Conservation (phyloP, 352 stramenopile genomes). For the Pythium aquatile region DNA sequence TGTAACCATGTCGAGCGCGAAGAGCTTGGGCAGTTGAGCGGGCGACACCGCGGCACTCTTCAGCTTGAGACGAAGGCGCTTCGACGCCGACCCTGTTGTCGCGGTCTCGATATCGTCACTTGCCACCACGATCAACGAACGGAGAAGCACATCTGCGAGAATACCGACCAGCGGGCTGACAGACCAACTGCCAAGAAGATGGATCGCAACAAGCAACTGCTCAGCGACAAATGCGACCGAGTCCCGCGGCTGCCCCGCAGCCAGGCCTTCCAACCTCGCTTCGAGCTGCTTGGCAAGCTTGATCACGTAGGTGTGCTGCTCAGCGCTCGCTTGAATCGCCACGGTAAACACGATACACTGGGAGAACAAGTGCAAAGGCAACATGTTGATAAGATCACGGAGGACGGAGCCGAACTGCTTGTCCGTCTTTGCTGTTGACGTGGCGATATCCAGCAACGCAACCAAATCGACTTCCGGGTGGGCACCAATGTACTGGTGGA, state of each 20-base stretch:
- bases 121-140: not conserved
- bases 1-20: conserved; percentile 7
- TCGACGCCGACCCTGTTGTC: not conserved
- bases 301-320: not conserved
- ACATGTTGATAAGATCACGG: conserved; percentile 8
- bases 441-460: conserved; percentile 17
- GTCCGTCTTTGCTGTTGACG: conserved; percentile 19
- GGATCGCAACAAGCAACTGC: conserved; percentile 11
- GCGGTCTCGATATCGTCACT: not conserved
- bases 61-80: conserved; percentile 12
- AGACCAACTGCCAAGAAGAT: not conserved
- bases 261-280: not conserved
- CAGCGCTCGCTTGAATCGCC: not conserved
- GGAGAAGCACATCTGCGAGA: conserved; percentile 3
- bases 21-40: not conserved
- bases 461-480: conserved; percentile 47
- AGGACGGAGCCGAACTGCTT: conserved; percentile 22
- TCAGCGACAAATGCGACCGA: conserved; percentile 10
- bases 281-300: conserved; percentile 8
- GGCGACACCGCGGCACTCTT: not conserved
- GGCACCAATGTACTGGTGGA: conserved; percentile 55
- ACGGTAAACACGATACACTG: conserved; percentile 20
- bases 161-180: not conserved
- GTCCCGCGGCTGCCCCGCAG: not conserved
- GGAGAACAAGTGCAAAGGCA: conserved; percentile 18